phyloP scores from a whole-genome alignment of 2,329 filamentous ascomycete genomes.

The Aureobasidium pullulans region DNA sequence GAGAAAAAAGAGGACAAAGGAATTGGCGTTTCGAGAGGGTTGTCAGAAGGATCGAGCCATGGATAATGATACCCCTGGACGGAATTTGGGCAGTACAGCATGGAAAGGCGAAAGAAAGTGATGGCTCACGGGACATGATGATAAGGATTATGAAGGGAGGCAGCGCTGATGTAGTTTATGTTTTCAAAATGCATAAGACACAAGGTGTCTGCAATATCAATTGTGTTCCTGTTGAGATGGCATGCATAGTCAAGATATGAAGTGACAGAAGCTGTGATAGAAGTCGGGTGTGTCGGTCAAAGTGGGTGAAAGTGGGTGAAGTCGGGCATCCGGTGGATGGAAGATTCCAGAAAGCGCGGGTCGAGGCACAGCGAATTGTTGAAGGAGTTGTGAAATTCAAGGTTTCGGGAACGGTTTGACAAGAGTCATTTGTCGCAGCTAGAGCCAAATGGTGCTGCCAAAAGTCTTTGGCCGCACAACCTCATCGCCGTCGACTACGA shows the following conservation, averaged over 20 bases:
- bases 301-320: neutral
- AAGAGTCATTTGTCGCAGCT: constrained; percentile 8
- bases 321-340: neutral
- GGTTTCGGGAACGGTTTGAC: constrained; percentile 9
- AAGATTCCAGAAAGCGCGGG: constrained; percentile 7
- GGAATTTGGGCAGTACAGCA: constrained; percentile 7
- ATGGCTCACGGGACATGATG: constrained; percentile 2
- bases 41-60: neutral
- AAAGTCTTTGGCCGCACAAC: constrained; percentile 6
- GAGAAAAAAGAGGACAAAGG: neutral
- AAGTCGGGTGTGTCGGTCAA: neutral
- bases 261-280: neutral
- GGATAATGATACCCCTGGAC: constrained; percentile 1
- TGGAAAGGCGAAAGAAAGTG: neutral
- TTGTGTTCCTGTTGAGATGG: neutral
- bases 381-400: neutral
- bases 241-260: neutral
- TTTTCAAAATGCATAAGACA: constrained; percentile 1
- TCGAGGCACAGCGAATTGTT: neutral
- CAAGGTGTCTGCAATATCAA: neutral
- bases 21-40: neutral
- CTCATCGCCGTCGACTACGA: neutral
- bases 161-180: constrained; percentile 2
- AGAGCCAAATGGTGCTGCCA: neutral
- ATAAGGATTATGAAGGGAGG: neutral